Evolutionary conservation across 2,329 filamentous ascomycete genomes (phyloP).

Genomic region (Aspergillus sp.): DNA sequence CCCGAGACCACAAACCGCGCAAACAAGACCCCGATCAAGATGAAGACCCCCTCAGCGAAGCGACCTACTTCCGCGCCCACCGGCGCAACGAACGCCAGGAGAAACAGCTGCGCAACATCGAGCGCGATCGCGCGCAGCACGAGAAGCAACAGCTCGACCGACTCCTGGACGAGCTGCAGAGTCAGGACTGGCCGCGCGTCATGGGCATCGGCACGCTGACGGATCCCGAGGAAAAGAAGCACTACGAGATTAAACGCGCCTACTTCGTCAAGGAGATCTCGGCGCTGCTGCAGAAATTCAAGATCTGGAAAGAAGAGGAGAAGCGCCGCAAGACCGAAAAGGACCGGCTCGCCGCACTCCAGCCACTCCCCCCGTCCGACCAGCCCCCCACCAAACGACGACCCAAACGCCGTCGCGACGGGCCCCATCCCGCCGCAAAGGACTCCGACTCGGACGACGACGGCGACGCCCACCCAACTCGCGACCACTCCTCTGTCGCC

Average conservation of each 20-base stretch:
- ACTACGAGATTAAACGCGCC: constrained; percentile 79
- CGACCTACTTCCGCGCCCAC: constrained; percentile 58
- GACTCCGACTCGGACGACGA: constrained; percentile 40
- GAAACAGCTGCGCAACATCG: constrained; percentile 67
- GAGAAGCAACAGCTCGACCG: constrained; percentile 66
- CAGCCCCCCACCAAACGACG: constrained; percentile 16
- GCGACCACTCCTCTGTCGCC: constrained; percentile 2
- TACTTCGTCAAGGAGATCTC: constrained; percentile 84
- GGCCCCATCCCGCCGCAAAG: background rate
- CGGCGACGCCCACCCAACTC: background rate
- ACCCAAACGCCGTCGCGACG: background rate
- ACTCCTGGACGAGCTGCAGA: constrained; percentile 76
- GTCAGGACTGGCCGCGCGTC: constrained; percentile 87
- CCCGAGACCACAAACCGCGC: background rate
- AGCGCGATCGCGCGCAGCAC: constrained; percentile 65
- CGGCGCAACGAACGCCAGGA: constrained; percentile 63
- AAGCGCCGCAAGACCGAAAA: constrained; percentile 76
- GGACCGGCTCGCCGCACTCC: constrained; percentile 50
- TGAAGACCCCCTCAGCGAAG: constrained; percentile 57
- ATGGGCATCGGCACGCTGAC: constrained; percentile 87
- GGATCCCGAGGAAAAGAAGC: constrained; percentile 73
- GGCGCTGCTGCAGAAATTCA: constrained; percentile 81
- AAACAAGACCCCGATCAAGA: background rate
- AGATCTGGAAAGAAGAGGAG: constrained; percentile 84
- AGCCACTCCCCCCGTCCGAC: background rate